Evolutionary conservation across 2,329 filamentous ascomycete species (phyloP).

Genomic region (Monilinia fructicola): DNA sequence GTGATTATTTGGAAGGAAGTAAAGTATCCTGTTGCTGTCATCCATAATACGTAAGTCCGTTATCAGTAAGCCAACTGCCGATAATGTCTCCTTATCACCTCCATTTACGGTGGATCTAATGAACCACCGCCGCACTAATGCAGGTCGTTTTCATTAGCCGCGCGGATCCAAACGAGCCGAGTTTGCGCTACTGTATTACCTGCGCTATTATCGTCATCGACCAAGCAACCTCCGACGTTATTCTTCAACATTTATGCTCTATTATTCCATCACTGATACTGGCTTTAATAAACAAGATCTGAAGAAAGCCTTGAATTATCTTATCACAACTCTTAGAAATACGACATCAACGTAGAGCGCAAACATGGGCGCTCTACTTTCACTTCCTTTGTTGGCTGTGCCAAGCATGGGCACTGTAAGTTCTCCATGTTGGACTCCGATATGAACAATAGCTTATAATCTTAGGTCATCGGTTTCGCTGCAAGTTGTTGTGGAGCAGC

Average conservation of each 20-base stretch:
- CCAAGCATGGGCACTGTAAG: constrained; percentile 83
- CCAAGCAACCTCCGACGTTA: constrained; percentile 4
- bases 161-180: constrained; percentile 25
- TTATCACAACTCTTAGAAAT: constrained; percentile 2
- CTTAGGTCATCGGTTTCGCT: constrained; percentile 70
- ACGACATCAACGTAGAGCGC: constrained; percentile 5
- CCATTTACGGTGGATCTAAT: constrained; percentile 10
- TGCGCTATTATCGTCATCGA: not conserved
- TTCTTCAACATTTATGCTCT: constrained; percentile 2
- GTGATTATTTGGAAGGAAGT: constrained; percentile 24
- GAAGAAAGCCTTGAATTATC: not conserved
- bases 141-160: constrained; percentile 23
- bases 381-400: constrained; percentile 82
- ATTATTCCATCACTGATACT: constrained; percentile 13
- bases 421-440: constrained; percentile 33
- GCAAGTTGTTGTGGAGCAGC: constrained; percentile 96
- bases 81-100: constrained; percentile 18
- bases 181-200: not conserved
- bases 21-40: constrained; percentile 22
- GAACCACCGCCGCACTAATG: constrained; percentile 16
- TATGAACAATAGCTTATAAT: constrained; percentile 29
- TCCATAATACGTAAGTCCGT: constrained; percentile 12
- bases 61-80: constrained; percentile 6
- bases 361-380: constrained; percentile 86
- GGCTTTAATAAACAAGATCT: not conserved